Evolutionary conservation across 129 eudicot species (phyloP).

Genomic region (Daucus carota): DH1_v3.0 NC_030385.2:42889501-42890000

Average conservation of each 20-base stretch:
- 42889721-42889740: constrained; percentile 54
- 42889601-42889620: constrained; percentile 57
- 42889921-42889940: constrained; percentile 41
- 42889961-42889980: constrained; percentile 58
- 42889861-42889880: constrained; percentile 48
- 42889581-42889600: constrained; percentile 56
- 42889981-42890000: constrained; percentile 73
- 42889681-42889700: constrained; percentile 54
- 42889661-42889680: constrained; percentile 55
- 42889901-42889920: constrained; percentile 51
- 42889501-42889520: constrained; percentile 41
- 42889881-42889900: constrained; percentile 66
- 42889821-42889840: constrained; percentile 60
- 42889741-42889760: constrained; percentile 43
- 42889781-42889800: neutral
- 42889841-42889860: constrained; percentile 66
- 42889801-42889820: constrained; percentile 25
- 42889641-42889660: constrained; percentile 39
- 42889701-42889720: constrained; percentile 48
- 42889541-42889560: constrained; percentile 56
- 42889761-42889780: constrained; percentile 6
- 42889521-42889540: constrained; percentile 38
- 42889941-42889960: constrained; percentile 51
- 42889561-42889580: constrained; percentile 47
- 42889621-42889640: constrained; percentile 39